phyloP scores from a whole-genome alignment of 257 asterid species.

The Mitragyna speciosa region DNA sequence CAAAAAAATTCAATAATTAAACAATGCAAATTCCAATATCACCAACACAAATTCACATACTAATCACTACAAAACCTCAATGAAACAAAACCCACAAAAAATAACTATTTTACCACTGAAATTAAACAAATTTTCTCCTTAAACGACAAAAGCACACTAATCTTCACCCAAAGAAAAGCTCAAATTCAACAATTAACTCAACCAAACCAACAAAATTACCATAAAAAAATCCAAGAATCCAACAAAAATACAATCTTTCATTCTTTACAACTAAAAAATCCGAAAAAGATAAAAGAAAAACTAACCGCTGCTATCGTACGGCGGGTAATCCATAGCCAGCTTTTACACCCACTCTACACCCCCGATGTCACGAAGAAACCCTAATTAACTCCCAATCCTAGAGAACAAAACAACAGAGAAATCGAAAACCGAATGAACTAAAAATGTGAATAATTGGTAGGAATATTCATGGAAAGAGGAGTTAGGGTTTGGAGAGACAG shows the following conservation, averaged over 20 bases:
- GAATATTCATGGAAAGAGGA: neutral
- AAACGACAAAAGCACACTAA: neutral
- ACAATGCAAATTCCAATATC: neutral
- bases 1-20: neutral
- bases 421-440: slow-evolving; percentile 1
- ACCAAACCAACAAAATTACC: neutral
- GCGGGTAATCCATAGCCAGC: slow-evolving; percentile 73
- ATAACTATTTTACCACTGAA: neutral
- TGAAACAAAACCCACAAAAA: neutral
- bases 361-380: neutral
- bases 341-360: slow-evolving; percentile 14
- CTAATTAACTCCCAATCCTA: neutral
- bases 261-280: neutral
- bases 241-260: neutral
- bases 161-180: neutral
- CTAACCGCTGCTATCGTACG: slow-evolving; percentile 69
- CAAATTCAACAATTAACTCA: slow-evolving; percentile 9
- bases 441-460: neutral
- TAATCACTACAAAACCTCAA: neutral
- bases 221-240: neutral
- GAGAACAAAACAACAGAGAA: slow-evolving; percentile 1
- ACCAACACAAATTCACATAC: neutral
- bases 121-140: neutral
- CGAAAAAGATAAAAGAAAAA: neutral
- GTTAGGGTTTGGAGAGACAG: slow-evolving; percentile 25